These are phyloP conservation scores for Rhamnella rubrinervis DNA, from an alignment of 331 rosid genomes.

Conservation along the genomic window DNA sequence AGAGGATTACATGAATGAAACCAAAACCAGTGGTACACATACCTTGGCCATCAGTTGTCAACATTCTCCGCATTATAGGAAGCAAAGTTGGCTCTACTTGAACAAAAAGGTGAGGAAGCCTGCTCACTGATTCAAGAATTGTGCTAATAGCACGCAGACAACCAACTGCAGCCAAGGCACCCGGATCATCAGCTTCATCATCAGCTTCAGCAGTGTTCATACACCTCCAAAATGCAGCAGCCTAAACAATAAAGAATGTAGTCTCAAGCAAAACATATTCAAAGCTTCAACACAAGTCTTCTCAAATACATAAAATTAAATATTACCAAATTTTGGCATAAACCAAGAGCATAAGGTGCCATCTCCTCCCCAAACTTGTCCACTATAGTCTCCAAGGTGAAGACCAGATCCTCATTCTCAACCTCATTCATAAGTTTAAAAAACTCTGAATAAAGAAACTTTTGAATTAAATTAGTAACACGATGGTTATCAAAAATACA, in stretches of 20 bases:
- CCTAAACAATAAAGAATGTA: slow-evolving; percentile 41
- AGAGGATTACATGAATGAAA: neutral
- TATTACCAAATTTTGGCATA: slow-evolving; percentile 86
- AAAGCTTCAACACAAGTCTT: neutral
- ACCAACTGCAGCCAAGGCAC: slow-evolving; percentile 97
- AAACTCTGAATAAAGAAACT: slow-evolving; percentile 52
- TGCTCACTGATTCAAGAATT: slow-evolving; percentile 96
- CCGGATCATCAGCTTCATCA: slow-evolving; percentile 85
- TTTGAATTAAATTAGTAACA: slow-evolving; percentile 23
- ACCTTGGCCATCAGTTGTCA: slow-evolving; percentile 98
- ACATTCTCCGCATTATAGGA: slow-evolving; percentile 90
- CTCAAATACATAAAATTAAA: neutral
- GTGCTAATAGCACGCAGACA: slow-evolving; percentile 98
- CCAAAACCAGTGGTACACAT: slow-evolving; percentile 19
- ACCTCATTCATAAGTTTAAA: slow-evolving; percentile 96
- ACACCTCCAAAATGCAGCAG: slow-evolving; percentile 98
- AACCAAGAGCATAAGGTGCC: slow-evolving; percentile 95
- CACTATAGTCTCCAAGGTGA: slow-evolving; percentile 95
- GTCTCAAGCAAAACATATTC: slow-evolving; percentile 8
- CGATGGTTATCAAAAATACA: slow-evolving; percentile 3
- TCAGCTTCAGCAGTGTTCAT: slow-evolving; percentile 89
- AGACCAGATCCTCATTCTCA: slow-evolving; percentile 96
- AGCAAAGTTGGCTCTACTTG: slow-evolving; percentile 87
- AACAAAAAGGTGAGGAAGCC: slow-evolving; percentile 82
- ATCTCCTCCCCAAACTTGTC: slow-evolving; percentile 98